Evolutionary conservation across 2,329 filamentous ascomycete genomes (phyloP).

Genomic region (Apiospora aurea): DNA sequence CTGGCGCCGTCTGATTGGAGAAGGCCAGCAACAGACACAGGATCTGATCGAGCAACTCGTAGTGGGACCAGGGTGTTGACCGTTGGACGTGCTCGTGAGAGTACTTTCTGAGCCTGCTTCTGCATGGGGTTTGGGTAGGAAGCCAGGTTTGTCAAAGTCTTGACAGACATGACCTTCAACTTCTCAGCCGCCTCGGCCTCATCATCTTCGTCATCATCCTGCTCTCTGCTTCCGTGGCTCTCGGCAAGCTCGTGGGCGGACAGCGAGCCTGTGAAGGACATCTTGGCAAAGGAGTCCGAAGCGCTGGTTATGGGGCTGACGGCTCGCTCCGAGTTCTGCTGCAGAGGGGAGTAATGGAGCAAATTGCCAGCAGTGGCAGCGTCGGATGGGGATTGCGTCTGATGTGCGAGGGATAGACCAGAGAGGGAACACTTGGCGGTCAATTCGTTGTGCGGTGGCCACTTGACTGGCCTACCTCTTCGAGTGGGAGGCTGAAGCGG

Average conservation of each 20-base stretch:
- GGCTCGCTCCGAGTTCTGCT: conserved; percentile 62
- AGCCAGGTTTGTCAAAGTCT: conserved; percentile 60
- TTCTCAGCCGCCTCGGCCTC: conserved; percentile 34
- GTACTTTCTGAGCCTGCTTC: conserved; percentile 56
- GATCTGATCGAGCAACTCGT: conserved; percentile 29
- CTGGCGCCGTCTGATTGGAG: conserved; percentile 33
- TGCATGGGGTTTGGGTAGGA: conserved; percentile 64
- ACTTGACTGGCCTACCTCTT: conserved; percentile 56
- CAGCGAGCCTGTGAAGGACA: conserved; percentile 31
- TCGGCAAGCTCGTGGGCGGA: conserved; percentile 34
- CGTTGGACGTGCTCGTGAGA: conserved; percentile 43
- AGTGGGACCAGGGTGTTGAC: not conserved
- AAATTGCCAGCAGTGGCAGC: conserved; percentile 37
- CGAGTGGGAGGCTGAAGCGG: conserved; percentile 60
- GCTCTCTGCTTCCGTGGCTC: conserved; percentile 1
- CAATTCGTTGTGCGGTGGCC: conserved; percentile 40
- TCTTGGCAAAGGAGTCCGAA: not conserved
- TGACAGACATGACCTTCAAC: conserved; percentile 44
- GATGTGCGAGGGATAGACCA: conserved; percentile 43
- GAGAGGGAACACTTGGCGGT: conserved; percentile 47
- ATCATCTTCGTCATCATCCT: conserved; percentile 32
- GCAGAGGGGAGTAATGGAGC: conserved; percentile 58
- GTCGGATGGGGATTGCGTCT: conserved; percentile 34
- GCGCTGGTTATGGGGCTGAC: conserved; percentile 46
- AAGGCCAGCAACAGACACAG: conserved; percentile 25